Evolutionary conservation across 2,329 filamentous ascomycete species (phyloP), one percentile per base, ranked within the genome.

Genomic region (Domatiomyces catenatus): DNA sequence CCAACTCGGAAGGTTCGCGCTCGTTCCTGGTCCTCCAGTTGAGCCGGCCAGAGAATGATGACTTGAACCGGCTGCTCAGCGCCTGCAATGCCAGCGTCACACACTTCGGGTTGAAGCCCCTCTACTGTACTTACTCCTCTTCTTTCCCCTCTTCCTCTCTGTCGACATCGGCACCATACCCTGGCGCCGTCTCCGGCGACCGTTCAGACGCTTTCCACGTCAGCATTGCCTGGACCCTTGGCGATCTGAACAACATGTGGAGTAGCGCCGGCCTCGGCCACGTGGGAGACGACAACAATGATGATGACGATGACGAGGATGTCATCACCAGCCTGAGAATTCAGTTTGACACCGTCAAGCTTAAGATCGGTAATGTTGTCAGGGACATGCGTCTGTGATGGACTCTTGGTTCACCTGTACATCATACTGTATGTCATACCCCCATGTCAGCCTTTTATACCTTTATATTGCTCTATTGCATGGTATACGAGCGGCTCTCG

Each of bases 11-110:
- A 57, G 67, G 71, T 36, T 83, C 77, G 18, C 79, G 92, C 44
- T 90, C 84, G 66, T 98, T 98, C 62, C 75, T 95, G 5, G 85
- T 95, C 2, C 66, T 95, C 46, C 75, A 79, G 19, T 74, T 89
- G 45, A 66, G 59, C 12, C 67, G 56, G 47, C 68, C 69, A 1
- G 56, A 60, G 5, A 73, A 77, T 45, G 68, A 77, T 44, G 71
- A 76, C 52, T 67, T 92, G 44, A 75, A 79, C 42, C 59, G 64
- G 20, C 70, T 96, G 6, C 72, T 96, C 5, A 59, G 64, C 5
- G 70, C 77, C 8, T 84, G 82, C 61, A 94, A 95, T 66, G 62
- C 65, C 3, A 67, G 79, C 1, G 78, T 81, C 2, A 64, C 69
- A 18, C 62, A 62, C 1, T 83, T 81, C 63, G 72, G 71, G 0